A percentile compares a stretch with the other conserved stretches of the same genome.
Conservation (phyloP, 2,329 filamentous ascomycete genomes). For the Scortechinia acanthostroma region DNA sequence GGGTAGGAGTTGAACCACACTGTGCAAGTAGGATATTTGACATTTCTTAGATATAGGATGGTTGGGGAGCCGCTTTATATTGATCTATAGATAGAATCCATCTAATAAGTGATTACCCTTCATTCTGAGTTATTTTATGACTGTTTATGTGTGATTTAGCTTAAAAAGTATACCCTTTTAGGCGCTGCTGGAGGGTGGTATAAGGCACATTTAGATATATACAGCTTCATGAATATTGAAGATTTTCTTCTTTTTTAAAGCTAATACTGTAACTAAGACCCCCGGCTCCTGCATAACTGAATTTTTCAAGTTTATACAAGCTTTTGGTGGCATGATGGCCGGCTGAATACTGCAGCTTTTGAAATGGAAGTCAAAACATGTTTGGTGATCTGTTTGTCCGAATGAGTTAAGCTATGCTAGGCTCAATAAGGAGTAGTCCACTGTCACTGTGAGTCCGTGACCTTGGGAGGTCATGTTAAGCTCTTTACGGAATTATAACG, state of each 20-base stretch:
- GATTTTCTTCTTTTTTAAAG: background rate
- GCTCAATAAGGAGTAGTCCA: too few species aligned
- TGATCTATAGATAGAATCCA: background rate
- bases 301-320: background rate
- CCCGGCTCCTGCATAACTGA: background rate
- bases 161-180: background rate
- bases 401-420: too few species aligned
- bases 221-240: background rate
- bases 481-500: too few species aligned
- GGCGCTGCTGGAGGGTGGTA: background rate
- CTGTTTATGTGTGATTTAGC: background rate
- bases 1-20: too few species aligned
- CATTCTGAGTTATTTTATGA: background rate
- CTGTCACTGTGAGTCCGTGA: too few species aligned
- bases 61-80: background rate
- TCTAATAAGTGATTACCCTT: background rate
- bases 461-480: too few species aligned
- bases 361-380: too few species aligned
- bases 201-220: background rate
- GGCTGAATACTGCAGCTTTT: background rate
- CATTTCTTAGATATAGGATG: background rate
- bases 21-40: background rate
- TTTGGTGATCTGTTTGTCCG: too few species aligned
- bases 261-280: background rate
- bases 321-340: background rate